Percentiles rank a stretch among this genome's conserved stretches.
Evolutionary conservation across 2,329 filamentous ascomycete genomes (phyloP).

Genomic region (Fusarium staphyleae): DNA sequence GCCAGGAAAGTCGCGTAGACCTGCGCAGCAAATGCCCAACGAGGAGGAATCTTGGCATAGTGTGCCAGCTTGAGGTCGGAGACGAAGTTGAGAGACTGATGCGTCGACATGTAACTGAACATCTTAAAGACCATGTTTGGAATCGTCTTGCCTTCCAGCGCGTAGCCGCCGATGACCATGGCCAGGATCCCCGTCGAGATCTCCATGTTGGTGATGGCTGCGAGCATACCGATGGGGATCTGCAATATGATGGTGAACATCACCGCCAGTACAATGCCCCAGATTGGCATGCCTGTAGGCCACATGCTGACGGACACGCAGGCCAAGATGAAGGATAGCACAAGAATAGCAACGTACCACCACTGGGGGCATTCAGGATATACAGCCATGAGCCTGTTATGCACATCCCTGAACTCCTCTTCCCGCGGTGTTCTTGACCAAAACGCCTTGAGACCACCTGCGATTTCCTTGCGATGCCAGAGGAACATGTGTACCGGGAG

Average conservation of each 20-base stretch:
- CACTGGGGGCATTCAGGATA: constrained; percentile 58
- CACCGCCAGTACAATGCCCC: constrained; percentile 59
- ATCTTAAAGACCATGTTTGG: constrained; percentile 78
- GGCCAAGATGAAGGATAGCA: constrained; percentile 53
- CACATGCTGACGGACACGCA: constrained; percentile 51
- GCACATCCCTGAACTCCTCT: constrained; percentile 45
- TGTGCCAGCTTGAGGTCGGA: constrained; percentile 69
- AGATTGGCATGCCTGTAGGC: constrained; percentile 59
- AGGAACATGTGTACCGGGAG: constrained; percentile 43
- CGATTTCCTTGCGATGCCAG: constrained; percentile 44
- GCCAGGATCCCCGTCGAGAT: constrained; percentile 69
- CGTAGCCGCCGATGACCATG: constrained; percentile 72
- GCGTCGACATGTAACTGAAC: constrained; percentile 69
- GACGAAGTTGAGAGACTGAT: constrained; percentile 64
- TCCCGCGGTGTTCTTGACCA: constrained; percentile 46
- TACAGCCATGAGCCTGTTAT: constrained; percentile 45
- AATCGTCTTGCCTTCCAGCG: constrained; percentile 68
- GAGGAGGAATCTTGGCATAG: constrained; percentile 66
- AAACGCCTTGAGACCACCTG: constrained; percentile 36
- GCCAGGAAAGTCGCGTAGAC: constrained; percentile 61
- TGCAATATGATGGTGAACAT: constrained; percentile 59
- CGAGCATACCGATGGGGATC: constrained; percentile 63
- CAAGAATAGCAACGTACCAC: constrained; percentile 60
- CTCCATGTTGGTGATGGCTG: constrained; percentile 63
- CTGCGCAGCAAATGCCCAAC: constrained; percentile 62